These are phyloP conservation scores for Saprolegnia parasitica DNA, from an alignment of 352 stramenopile genomes.

Conservation along the genomic window DNA sequence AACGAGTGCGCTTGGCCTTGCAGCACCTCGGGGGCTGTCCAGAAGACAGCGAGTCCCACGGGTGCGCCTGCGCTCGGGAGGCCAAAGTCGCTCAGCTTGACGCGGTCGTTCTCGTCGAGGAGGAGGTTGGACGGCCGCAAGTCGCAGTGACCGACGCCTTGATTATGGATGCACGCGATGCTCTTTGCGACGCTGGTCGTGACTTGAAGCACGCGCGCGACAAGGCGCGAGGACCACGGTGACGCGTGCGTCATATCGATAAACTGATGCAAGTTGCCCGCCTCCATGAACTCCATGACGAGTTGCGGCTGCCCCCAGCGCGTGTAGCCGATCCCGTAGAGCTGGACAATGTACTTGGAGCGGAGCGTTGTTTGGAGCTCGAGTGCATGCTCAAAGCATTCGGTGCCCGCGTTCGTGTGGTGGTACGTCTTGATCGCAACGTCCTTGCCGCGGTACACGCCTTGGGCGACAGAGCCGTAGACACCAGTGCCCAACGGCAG, in stretches of 20 bases:
- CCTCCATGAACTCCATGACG: background rate
- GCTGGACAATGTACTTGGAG: background rate
- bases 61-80: background rate
- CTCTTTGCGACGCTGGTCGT: background rate
- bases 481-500: background rate
- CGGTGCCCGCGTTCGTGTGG: background rate
- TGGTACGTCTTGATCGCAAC: background rate
- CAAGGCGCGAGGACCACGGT: background rate
- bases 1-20: conserved; percentile 35
- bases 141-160: background rate
- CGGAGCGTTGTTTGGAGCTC: background rate
- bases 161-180: background rate
- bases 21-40: conserved; percentile 53
- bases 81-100: background rate
- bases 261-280: background rate
- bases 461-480: background rate
- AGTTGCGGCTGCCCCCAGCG: background rate
- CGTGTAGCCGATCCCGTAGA: background rate
- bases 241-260: background rate
- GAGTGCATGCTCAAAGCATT: background rate
- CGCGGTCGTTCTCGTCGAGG: background rate
- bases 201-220: background rate
- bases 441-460: background rate
- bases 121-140: background rate
- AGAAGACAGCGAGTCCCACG: conserved; percentile 19